phyloP scores from a whole-genome alignment of 805 yeast genomes.

The Saccharomycopsis selenospora region DNA sequence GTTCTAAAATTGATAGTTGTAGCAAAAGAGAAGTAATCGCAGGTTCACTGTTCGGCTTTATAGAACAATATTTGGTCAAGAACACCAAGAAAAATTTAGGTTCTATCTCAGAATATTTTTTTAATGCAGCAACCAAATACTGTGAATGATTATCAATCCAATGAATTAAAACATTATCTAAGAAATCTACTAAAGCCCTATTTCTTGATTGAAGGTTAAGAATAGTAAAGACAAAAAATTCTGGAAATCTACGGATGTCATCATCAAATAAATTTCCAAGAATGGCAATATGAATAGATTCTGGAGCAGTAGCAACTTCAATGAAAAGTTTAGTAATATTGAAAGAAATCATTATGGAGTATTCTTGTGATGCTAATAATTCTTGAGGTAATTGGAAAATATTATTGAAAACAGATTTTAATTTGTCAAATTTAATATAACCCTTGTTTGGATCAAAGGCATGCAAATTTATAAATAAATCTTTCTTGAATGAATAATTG shows the following conservation, averaged over 20 bases:
- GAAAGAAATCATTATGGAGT: constrained; percentile 9
- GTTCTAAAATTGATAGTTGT: constrained; percentile 8
- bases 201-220: constrained; percentile 1
- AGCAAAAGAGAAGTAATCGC: constrained; percentile 2
- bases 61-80: background rate
- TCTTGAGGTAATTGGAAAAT: constrained; percentile 8
- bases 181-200: constrained; percentile 9
- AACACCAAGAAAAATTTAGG: constrained; percentile 3
- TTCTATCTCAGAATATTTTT: constrained; percentile 8
- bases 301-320: constrained; percentile 8
- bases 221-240: constrained; percentile 16
- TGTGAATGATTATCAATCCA: constrained; percentile 13
- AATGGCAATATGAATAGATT: background rate
- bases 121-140: constrained; percentile 11
- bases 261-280: constrained; percentile 11
- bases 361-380: constrained; percentile 1
- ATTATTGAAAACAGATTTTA: constrained; percentile 8
- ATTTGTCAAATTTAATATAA: constrained; percentile 6
- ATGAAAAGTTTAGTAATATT: constrained; percentile 11
- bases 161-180: constrained; percentile 11
- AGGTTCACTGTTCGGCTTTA: constrained; percentile 1
- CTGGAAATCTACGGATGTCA: constrained; percentile 14
- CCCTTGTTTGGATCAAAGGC: constrained; percentile 2
- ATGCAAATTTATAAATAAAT: constrained; percentile 9
- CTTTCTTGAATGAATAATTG: constrained; percentile 21